phyloP scores from a whole-genome alignment of 2,329 filamentous ascomycete genomes.

The Pestalotiopsis sp. region DNA sequence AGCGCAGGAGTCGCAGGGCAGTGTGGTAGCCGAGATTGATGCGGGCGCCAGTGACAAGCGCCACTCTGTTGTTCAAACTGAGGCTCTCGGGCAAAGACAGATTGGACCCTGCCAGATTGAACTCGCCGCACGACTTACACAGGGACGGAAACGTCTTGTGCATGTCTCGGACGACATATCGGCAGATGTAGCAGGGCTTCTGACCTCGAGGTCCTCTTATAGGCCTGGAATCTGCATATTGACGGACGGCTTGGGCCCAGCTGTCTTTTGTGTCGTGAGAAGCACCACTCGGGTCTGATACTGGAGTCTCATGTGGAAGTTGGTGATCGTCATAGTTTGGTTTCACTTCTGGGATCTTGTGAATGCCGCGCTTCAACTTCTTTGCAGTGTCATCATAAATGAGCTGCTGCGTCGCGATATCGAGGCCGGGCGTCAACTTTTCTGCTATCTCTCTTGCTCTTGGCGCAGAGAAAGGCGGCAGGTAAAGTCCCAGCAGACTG shows the following conservation, averaged over 20 bases:
- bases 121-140: conserved; percentile 36
- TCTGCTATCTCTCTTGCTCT: neutral
- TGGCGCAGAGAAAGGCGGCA: neutral
- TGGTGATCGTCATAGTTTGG: neutral
- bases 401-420: neutral
- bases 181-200: conserved; percentile 36
- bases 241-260: neutral
- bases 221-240: neutral
- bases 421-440: neutral
- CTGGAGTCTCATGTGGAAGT: neutral
- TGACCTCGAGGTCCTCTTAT: neutral
- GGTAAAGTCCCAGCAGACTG: neutral
- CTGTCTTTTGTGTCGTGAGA: neutral
- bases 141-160: conserved; percentile 25
- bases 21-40: conserved; percentile 37
- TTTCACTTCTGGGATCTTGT: neutral
- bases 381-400: neutral
- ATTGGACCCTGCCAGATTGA: conserved; percentile 33
- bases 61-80: conserved; percentile 26
- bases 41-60: conserved; percentile 37
- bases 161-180: conserved; percentile 25
- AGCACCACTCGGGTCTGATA: neutral
- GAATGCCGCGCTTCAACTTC: neutral
- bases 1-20: conserved; percentile 35
- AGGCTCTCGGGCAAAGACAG: conserved; percentile 32